Conservation (phyloP, 306 rosid species). For the Vachellia collinsii region DNA sequence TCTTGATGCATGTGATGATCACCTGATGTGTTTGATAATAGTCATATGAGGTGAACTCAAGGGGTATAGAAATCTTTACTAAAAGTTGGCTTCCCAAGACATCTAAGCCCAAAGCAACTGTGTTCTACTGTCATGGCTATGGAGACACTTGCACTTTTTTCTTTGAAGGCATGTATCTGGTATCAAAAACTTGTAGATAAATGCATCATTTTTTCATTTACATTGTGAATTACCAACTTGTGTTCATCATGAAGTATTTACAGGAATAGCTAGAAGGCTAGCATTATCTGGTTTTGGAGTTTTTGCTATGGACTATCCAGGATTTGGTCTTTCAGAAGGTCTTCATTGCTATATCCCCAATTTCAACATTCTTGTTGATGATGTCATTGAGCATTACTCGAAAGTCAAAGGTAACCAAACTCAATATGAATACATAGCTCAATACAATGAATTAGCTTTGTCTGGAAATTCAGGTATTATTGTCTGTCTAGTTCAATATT, state of each 20-base stretch:
- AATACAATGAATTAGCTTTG: not conserved
- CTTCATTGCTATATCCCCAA: slow-evolving; percentile 77
- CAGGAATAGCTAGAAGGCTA: slow-evolving; percentile 89
- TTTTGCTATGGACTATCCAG: slow-evolving; percentile 96
- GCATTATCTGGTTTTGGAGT: slow-evolving; percentile 77
- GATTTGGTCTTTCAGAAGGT: slow-evolving; percentile 97
- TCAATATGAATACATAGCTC: not conserved
- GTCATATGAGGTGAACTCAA: slow-evolving; percentile 77
- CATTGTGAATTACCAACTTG: slow-evolving; percentile 30
- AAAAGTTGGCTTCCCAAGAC: slow-evolving; percentile 83
- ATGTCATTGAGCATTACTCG: slow-evolving; percentile 77
- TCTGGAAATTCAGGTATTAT: not conserved
- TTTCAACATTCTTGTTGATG: slow-evolving; percentile 76
- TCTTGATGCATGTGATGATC: slow-evolving; percentile 25
- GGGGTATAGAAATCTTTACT: slow-evolving; percentile 72
- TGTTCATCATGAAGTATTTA: slow-evolving; percentile 17
- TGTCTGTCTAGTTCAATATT: slow-evolving; percentile 1
- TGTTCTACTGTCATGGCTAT: slow-evolving; percentile 90
- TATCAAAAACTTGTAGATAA: slow-evolving; percentile 27
- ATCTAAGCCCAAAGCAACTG: slow-evolving; percentile 67
- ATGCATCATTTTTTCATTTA: slow-evolving; percentile 10
- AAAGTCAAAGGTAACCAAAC: slow-evolving; percentile 69
- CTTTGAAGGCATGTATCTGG: slow-evolving; percentile 80
- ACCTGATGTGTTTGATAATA: slow-evolving; percentile 39
- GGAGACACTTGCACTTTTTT: slow-evolving; percentile 95